phyloP scores from a whole-genome alignment of 805 yeast genomes.

The Grigorovia jiainica region DNA sequence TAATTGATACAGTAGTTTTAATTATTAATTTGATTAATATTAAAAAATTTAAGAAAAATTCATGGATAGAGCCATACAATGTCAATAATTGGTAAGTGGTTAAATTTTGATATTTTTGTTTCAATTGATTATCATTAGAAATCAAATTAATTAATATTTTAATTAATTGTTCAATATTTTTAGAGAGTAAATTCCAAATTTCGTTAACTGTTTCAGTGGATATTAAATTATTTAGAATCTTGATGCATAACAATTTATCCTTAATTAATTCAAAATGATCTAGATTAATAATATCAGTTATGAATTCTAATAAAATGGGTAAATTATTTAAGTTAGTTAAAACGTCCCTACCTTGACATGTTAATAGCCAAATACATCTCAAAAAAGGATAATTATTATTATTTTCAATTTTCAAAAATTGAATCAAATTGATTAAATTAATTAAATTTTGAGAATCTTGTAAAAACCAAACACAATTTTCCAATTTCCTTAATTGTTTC shows the following conservation, averaged over 20 bases:
- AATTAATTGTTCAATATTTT: neutral
- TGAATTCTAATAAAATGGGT: neutral
- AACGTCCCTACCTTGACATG: too few relatives aligned
- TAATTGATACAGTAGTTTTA: constrained; percentile 19
- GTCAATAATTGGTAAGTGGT: neutral
- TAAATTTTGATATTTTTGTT: constrained; percentile 2
- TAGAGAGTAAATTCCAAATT: neutral
- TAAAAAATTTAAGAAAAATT: neutral
- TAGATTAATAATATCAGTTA: neutral
- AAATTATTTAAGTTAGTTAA: too few relatives aligned
- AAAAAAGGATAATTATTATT: neutral
- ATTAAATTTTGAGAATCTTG: neutral
- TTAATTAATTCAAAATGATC: neutral
- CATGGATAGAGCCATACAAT: neutral
- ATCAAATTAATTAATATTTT: neutral
- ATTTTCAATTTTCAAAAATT: neutral
- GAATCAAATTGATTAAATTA: neutral
- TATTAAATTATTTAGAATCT: neutral
- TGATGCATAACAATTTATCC: neutral
- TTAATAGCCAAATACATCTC: neutral
- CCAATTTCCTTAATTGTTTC: neutral
- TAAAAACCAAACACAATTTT: neutral
- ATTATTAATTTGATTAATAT: neutral
- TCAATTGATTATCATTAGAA: neutral
- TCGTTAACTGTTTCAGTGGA: neutral